These are phyloP conservation scores for Dittrichia graveolens DNA, from an alignment of 129 eudicot species.

Conservation along the genomic window DNA sequence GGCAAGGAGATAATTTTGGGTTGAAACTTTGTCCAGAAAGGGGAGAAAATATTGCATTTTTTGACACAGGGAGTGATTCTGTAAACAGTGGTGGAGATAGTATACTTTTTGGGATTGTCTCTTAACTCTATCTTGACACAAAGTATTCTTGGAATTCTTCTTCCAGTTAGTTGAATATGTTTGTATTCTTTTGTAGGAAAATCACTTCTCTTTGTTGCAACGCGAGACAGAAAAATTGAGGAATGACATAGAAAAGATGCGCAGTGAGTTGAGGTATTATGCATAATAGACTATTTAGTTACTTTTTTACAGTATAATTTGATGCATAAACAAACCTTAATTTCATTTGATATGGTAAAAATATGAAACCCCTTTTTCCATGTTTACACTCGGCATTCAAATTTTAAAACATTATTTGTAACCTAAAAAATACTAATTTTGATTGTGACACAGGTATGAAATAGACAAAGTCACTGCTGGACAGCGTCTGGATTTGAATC, in stretches of 20 bases:
- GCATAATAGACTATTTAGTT: slow-evolving; percentile 20
- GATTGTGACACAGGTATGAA: slow-evolving; percentile 66
- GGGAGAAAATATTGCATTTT: background rate
- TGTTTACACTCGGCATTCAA: background rate
- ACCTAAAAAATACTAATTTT: background rate
- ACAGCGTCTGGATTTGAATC: slow-evolving; percentile 94
- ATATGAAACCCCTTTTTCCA: slow-evolving; percentile 1
- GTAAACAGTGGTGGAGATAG: background rate
- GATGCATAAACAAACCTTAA: background rate
- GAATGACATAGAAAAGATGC: slow-evolving; percentile 93
- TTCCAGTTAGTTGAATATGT: background rate
- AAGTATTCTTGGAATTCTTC: background rate
- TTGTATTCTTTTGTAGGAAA: slow-evolving; percentile 52
- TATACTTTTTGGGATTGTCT: no score
- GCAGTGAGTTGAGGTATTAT: slow-evolving; percentile 82
- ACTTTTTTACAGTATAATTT: slow-evolving; percentile 14
- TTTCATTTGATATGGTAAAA: background rate
- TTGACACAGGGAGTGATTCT: background rate
- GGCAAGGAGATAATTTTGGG: background rate
- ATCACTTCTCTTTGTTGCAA: slow-evolving; percentile 83
- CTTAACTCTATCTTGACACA: background rate
- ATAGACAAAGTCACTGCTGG: slow-evolving; percentile 97
- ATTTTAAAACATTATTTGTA: background rate
- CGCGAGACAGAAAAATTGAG: slow-evolving; percentile 88
- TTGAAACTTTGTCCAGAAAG: background rate